phyloP scores from a whole-genome alignment of 2,329 filamentous ascomycete species.

The Nemania diffusa region DNA sequence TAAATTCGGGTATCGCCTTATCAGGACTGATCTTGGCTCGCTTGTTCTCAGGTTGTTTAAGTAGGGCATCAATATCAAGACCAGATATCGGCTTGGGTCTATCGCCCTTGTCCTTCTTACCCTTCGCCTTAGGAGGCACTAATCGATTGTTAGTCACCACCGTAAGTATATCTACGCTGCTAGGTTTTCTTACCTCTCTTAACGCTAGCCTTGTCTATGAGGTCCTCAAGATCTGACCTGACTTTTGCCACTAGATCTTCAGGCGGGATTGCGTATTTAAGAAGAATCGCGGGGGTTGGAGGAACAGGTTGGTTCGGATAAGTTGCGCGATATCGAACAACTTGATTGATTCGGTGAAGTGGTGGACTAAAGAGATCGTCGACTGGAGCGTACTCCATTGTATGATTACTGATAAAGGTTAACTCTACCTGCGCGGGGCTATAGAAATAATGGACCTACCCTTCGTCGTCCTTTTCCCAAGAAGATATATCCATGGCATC shows the following conservation, averaged over 20 bases:
- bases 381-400: constrained; percentile 76
- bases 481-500: constrained; percentile 88
- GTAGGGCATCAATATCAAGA: constrained; percentile 83
- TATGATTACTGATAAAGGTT: constrained; percentile 42
- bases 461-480: constrained; percentile 78
- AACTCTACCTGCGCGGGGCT: constrained; percentile 32
- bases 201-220: constrained; percentile 78
- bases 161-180: constrained; percentile 20
- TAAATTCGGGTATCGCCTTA: constrained; percentile 92
- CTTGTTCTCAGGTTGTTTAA: constrained; percentile 55
- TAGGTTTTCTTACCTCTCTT: constrained; percentile 72
- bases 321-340: constrained; percentile 83
- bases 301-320: constrained; percentile 73
- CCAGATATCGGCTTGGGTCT: constrained; percentile 86
- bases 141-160: constrained; percentile 42
- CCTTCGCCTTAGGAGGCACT: constrained; percentile 84
- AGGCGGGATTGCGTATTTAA: constrained; percentile 79
- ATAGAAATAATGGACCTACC: constrained; percentile 57
- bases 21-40: constrained; percentile 61
- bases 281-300: constrained; percentile 70
- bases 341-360: constrained; percentile 89
- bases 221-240: constrained; percentile 65
- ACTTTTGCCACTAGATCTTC: constrained; percentile 70
- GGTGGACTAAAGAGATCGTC: constrained; percentile 87
- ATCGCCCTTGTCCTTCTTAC: constrained; percentile 71